Percentiles rank a stretch among this genome's conserved stretches.
Evolutionary conservation across 2,329 filamentous ascomycete genomes (phyloP).

Genomic region (Alternaria triticina): DNA sequence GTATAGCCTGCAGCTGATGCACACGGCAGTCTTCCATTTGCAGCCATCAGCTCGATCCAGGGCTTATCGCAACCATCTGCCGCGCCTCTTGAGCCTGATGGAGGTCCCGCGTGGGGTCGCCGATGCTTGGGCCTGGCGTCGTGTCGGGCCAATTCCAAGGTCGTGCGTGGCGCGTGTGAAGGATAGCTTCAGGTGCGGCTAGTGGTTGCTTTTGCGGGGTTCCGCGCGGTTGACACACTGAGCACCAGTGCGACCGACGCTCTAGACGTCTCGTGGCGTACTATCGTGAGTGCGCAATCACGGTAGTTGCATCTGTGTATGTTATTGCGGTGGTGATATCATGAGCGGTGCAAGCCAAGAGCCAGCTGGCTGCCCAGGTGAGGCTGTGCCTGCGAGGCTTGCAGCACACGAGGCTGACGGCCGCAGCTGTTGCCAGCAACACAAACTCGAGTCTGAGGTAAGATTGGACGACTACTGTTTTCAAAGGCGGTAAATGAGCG

Average conservation of each 20-base stretch:
- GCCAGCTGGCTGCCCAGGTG: not conserved
- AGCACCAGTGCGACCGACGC: not conserved
- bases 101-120: conserved; percentile 7
- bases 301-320: not conserved
- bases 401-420: not conserved
- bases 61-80: conserved; percentile 6
- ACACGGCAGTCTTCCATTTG: conserved; percentile 2
- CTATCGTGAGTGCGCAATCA: not conserved
- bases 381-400: not conserved
- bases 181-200: not conserved
- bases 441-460: not conserved
- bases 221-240: not conserved
- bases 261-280: not conserved
- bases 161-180: not conserved
- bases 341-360: not conserved
- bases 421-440: not conserved
- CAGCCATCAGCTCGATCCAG: not conserved
- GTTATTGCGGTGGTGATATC: not conserved
- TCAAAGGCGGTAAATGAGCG: not conserved
- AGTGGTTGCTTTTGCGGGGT: conserved; percentile 1
- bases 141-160: not conserved
- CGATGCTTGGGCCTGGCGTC: not conserved
- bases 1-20: conserved; percentile 10
- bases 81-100: not conserved
- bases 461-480: not conserved